Evolutionary conservation across 2,329 filamentous ascomycete genomes (phyloP).

Genomic region (Xylariales sp.): DNA sequence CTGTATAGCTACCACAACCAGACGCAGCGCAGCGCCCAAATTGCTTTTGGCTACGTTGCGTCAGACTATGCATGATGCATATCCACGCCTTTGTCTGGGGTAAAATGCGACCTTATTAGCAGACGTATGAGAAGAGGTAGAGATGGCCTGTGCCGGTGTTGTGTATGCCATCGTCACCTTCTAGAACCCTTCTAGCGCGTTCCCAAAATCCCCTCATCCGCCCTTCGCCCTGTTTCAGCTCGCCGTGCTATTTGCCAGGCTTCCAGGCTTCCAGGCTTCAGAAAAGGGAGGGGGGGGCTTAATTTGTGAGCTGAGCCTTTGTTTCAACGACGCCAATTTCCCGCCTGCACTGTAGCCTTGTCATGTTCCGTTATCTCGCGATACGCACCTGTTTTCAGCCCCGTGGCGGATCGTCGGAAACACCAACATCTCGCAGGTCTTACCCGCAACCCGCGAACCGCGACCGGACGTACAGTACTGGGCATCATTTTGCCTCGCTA

Average conservation of each 20-base stretch:
- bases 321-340: background rate
- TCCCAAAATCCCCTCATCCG: constrained; percentile 7
- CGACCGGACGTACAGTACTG: background rate
- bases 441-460: background rate
- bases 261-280: background rate
- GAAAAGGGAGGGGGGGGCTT: background rate
- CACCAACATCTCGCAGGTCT: background rate
- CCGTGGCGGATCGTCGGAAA: constrained; percentile 11
- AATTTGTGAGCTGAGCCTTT: background rate
- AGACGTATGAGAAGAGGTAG: no score
- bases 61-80: constrained; percentile 24
- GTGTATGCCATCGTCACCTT: constrained; percentile 22
- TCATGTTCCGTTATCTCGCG: background rate
- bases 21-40: background rate
- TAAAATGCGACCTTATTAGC: constrained; percentile 9
- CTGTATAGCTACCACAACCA: background rate
- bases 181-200: constrained; percentile 36
- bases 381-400: constrained; percentile 8
- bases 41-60: constrained; percentile 11
- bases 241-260: background rate
- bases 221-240: constrained; percentile 25
- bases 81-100: constrained; percentile 22
- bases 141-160: no score
- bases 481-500: constrained; percentile 1
- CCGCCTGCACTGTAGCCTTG: constrained; percentile 8